Evolutionary conservation across 2,329 filamentous ascomycete species (phyloP).

Genomic region (Emericellopsis atlantica): DNA sequence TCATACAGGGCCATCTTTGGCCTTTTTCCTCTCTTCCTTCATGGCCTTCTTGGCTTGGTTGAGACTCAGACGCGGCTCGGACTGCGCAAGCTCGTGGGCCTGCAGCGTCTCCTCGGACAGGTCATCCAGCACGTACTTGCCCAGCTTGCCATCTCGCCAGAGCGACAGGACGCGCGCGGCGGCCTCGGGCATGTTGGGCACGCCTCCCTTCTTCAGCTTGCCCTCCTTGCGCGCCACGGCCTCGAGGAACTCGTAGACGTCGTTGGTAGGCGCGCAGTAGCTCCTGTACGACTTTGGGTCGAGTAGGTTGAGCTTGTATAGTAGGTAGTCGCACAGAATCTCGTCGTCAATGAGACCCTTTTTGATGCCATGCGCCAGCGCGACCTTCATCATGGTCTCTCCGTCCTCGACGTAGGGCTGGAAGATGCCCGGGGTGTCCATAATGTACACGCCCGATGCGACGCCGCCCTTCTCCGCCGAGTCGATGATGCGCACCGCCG

Average conservation of each 20-base stretch:
- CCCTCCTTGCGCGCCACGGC: slow-evolving; percentile 64
- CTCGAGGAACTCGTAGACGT: slow-evolving; percentile 60
- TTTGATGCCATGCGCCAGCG: slow-evolving; percentile 81
- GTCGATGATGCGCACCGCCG: slow-evolving; percentile 62
- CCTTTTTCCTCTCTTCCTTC: slow-evolving; percentile 43
- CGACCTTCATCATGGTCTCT: slow-evolving; percentile 89
- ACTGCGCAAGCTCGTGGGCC: slow-evolving; percentile 30
- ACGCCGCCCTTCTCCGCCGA: slow-evolving; percentile 25
- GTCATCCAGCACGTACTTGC: slow-evolving; percentile 68
- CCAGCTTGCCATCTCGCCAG: slow-evolving; percentile 69
- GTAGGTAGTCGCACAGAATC: slow-evolving; percentile 78
- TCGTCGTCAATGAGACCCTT: slow-evolving; percentile 70
- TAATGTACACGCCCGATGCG: slow-evolving; percentile 60
- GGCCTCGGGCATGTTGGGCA: slow-evolving; percentile 56
- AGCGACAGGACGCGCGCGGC: slow-evolving; percentile 71
- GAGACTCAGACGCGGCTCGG: slow-evolving; percentile 42
- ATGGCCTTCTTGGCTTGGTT: slow-evolving; percentile 57
- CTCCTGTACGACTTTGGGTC: slow-evolving; percentile 48
- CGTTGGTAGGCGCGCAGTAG: slow-evolving; percentile 67
- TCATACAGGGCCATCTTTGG: slow-evolving; percentile 9
- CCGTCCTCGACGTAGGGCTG: slow-evolving; percentile 79
- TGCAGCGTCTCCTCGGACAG: slow-evolving; percentile 46
- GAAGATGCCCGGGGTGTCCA: slow-evolving; percentile 93
- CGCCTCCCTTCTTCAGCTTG: slow-evolving; percentile 59
- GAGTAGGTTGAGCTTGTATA: slow-evolving; percentile 67